These are phyloP conservation scores for Rubia balearica DNA, from an alignment of 305 asterid genomes.

Conservation along the genomic window DNA sequence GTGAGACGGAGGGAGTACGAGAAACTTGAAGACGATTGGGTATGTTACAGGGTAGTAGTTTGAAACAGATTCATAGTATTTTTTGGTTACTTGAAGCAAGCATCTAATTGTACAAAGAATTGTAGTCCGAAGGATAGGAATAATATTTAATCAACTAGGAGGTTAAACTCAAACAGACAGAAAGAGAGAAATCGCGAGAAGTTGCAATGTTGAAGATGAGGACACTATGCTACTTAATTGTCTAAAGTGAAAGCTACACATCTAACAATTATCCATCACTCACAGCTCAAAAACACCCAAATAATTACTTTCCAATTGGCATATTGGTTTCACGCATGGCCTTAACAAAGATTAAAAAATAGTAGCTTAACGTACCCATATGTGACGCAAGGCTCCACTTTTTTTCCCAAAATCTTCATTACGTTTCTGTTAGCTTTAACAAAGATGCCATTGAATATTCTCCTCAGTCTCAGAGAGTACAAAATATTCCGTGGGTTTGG, in stretches of 20 bases:
- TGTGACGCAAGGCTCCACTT: conserved; percentile 85
- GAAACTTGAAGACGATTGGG: neutral
- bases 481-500: conserved; percentile 51
- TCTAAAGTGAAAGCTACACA: neutral
- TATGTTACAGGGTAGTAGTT: neutral
- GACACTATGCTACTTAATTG: neutral
- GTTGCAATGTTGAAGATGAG: neutral
- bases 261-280: neutral
- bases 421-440: conserved; percentile 49
- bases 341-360: neutral
- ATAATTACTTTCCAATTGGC: neutral
- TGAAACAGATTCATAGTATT: neutral
- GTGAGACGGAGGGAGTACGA: neutral
- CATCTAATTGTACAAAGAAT: no score
- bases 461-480: conserved; percentile 66
- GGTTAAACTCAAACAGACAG: no score
- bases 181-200: neutral
- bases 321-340: neutral
- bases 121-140: no score
- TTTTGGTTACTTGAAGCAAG: no score
- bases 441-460: conserved; percentile 53
- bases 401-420: conserved; percentile 44
- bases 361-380: conserved; percentile 57
- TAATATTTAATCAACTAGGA: no score
- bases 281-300: neutral